These are phyloP conservation scores for Serendipita sp. DNA, from an alignment of 768 basidiomycete genomes.

Conservation along the genomic window DNA sequence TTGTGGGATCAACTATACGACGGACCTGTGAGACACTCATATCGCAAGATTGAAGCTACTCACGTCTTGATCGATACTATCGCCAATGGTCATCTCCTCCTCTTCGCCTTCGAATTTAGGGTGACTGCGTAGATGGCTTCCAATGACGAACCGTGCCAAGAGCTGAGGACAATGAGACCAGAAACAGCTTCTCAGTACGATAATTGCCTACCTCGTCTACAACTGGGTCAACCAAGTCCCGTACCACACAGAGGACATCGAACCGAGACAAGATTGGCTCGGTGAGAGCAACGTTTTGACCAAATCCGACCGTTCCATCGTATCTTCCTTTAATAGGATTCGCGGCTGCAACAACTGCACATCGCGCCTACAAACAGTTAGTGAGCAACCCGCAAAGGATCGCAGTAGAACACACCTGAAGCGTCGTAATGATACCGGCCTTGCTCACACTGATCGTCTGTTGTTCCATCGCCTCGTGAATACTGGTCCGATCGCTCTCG, in stretches of 20 bases:
- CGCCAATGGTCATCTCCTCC: slow-evolving; percentile 91
- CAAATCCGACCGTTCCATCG: slow-evolving; percentile 79
- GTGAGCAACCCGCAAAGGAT: not conserved
- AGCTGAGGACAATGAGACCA: slow-evolving; percentile 21
- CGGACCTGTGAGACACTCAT: no score
- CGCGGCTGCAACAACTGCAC: slow-evolving; percentile 93
- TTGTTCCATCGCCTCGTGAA: slow-evolving; percentile 99
- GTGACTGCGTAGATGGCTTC: slow-evolving; percentile 86
- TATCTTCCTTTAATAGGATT: slow-evolving; percentile 96
- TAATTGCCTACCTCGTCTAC: slow-evolving; percentile 50
- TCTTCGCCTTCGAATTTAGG: slow-evolving; percentile 74
- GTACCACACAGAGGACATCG: slow-evolving; percentile 95
- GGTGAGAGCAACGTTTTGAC: slow-evolving; percentile 95
- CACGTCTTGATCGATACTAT: slow-evolving; percentile 79
- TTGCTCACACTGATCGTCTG: slow-evolving; percentile 98
- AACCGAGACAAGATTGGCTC: slow-evolving; percentile 97
- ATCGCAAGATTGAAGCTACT: slow-evolving; percentile 16
- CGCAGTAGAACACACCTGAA: slow-evolving; percentile 32
- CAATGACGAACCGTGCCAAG: slow-evolving; percentile 93
- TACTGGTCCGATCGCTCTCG: slow-evolving; percentile 90
- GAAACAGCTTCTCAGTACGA: no score
- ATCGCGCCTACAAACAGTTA: slow-evolving; percentile 40
- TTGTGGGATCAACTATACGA: slow-evolving; percentile 77
- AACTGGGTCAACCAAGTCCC: slow-evolving; percentile 92
- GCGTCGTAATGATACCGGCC: slow-evolving; percentile 94